Conservation (phyloP, 805 yeast species). For the Candida chilensis region DNA sequence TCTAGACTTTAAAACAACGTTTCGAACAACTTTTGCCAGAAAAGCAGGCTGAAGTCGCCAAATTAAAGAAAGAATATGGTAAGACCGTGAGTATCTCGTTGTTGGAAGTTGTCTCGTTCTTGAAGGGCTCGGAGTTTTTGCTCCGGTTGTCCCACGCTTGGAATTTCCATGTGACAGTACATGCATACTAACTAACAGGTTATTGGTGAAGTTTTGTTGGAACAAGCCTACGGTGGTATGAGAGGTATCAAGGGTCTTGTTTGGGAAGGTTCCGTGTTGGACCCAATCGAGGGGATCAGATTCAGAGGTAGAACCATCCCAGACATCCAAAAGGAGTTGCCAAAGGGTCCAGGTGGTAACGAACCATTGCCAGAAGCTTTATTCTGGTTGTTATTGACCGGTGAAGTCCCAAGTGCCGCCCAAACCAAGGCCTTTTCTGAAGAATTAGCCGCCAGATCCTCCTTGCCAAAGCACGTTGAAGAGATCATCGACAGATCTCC, state of each 20-base stretch:
- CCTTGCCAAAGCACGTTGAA: slow-evolving; percentile 55
- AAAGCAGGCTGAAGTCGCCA: slow-evolving; percentile 85
- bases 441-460: slow-evolving; percentile 58
- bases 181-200: no score
- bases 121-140: no score
- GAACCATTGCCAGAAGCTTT: slow-evolving; percentile 71
- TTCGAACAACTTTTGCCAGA: slow-evolving; percentile 89
- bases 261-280: slow-evolving; percentile 77
- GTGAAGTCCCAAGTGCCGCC: slow-evolving; percentile 54
- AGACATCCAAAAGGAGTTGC: slow-evolving; percentile 59
- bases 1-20: slow-evolving; percentile 80
- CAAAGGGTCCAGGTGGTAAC: slow-evolving; percentile 45
- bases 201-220: slow-evolving; percentile 68
- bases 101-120: no score
- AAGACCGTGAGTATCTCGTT: slow-evolving; percentile 44
- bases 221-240: slow-evolving; percentile 86
- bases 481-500: slow-evolving; percentile 59
- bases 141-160: no score
- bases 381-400: slow-evolving; percentile 73
- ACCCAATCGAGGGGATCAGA: slow-evolving; percentile 67
- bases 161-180: no score
- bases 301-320: slow-evolving; percentile 73
- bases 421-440: slow-evolving; percentile 48
- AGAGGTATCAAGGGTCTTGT: slow-evolving; percentile 66
- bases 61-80: slow-evolving; percentile 87